Evolutionary conservation across 208 protist species (phyloP), one percentile per base, ranked within the genome.

Genomic region (Leishmania turanica): DNA sequence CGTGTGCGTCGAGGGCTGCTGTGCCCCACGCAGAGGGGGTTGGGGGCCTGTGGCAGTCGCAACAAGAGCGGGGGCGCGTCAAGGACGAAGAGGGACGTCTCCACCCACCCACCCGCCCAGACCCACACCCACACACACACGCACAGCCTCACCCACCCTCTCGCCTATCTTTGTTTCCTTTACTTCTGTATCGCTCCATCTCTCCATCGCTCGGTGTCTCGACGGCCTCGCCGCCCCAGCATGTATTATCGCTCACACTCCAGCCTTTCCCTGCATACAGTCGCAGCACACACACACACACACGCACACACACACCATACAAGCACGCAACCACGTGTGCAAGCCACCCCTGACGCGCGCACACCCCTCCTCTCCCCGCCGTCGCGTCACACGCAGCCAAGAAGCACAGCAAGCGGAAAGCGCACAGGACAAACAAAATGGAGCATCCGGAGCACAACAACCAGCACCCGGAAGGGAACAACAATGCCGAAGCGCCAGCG

Each of bases 361-460:
- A 68, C 13, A 5, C 13, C 27, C 62, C 3, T 19, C 27, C 24
- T 3, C 24, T 75, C 49, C 54, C 71, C 19, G 42, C 42, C n/a
- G 21, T 19, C 71, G 19, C 70, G n/a, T n/a, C 70, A 60, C 76
- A 72, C 60, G 58, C 53, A 75, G 17, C 73, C 8, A 56, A 49
- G 27, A 3, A 53, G 45, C 45, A 13, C 45, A 47, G 45, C 53
- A 47, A 74, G 24, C 31, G n/a, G 31, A 69, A 31, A 42, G 24
- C 21, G 27, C 34, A 51, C 68, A 73, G 7, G 21, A 21, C 19
- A 34, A 51, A n/a, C 24, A 47, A 37, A 40, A 87, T 84, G 84
- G 79, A 82, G 75, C 77, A 87, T 27, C 77, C 73, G 45, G 82
- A 86, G 21, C 62, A 82, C 68, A 73, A 5, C 62, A 82, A 83